phyloP scores from a whole-genome alignment of 176 grass and related monocot genomes.

The Aegilops longissima region DNA sequence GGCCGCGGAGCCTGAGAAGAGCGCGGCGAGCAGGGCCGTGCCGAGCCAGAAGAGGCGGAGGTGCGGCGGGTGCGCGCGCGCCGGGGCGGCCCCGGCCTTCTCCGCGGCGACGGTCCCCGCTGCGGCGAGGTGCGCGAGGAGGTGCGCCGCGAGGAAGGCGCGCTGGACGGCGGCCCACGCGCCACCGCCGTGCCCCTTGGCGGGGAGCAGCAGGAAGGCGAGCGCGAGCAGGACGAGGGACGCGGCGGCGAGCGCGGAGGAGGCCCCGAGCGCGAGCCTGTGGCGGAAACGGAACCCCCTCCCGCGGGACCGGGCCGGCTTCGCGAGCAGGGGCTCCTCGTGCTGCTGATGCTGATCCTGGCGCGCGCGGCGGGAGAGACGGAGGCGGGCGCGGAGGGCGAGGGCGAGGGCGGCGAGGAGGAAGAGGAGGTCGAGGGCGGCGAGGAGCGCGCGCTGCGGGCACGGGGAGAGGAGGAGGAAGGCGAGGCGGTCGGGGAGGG shows the following conservation, averaged over 20 bases:
- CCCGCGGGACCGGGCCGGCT: neutral
- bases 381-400: slow-evolving; percentile 38
- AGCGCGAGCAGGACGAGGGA: slow-evolving; percentile 41
- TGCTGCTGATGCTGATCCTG: too few relatives aligned
- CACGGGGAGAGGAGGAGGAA: neutral
- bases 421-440: slow-evolving; percentile 34
- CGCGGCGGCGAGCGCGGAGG: slow-evolving; percentile 15
- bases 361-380: neutral
- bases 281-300: slow-evolving; percentile 10
- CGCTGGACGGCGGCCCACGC: slow-evolving; percentile 35
- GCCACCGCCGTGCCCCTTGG: fast-evolving
- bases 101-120: slow-evolving; percentile 33
- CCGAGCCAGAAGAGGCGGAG: slow-evolving; percentile 56
- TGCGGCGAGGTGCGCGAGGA: slow-evolving; percentile 37
- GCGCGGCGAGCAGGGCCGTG: slow-evolving; percentile 1
- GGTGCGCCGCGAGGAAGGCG: slow-evolving; percentile 45
- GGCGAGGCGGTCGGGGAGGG: slow-evolving; percentile 1
- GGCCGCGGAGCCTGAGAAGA: slow-evolving; percentile 22
- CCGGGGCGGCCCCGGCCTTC: neutral
- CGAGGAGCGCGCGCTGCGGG: slow-evolving; percentile 33
- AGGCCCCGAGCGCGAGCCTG: slow-evolving; percentile 28
- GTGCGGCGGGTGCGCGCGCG: slow-evolving; percentile 15
- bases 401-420: slow-evolving; percentile 33
- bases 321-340: slow-evolving; percentile 38
- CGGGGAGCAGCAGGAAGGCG: neutral